Conservation (phyloP, 1,284 basidiomycete species). For the Cystobasidium pallidum region DNA sequence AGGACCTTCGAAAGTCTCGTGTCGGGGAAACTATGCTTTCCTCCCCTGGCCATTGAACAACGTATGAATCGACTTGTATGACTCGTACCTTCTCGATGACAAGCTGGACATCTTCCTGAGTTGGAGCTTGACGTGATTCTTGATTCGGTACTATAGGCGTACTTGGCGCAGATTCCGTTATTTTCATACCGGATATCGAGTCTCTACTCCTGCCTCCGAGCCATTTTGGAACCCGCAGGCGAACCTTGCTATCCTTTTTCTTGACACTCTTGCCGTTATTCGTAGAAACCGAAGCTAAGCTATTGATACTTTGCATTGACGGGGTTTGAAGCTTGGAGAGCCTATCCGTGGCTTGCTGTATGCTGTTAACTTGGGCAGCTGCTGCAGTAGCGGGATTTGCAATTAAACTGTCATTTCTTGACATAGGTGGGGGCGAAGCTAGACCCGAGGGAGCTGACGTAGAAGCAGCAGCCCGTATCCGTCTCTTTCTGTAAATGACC, state of each 20-base stretch:
- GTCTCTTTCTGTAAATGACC: constrained; percentile 27
- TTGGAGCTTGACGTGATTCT: background rate
- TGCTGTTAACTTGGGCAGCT: background rate
- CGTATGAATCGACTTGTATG: constrained; percentile 22
- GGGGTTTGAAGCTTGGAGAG: constrained; percentile 24
- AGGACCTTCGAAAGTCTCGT: constrained; percentile 11
- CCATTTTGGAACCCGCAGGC: constrained; percentile 39
- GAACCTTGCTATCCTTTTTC: constrained; percentile 35
- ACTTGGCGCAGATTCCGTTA: constrained; percentile 32
- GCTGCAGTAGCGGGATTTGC: constrained; percentile 3
- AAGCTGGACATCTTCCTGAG: constrained; percentile 33
- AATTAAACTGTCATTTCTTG: constrained; percentile 7
- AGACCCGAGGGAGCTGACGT: constrained; percentile 25
- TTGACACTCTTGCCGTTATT: constrained; percentile 25
- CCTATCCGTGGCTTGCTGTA: constrained; percentile 13
- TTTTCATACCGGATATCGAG: background rate
- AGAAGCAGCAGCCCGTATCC: background rate
- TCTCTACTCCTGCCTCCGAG: constrained; percentile 21
- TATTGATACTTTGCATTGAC: constrained; percentile 29
- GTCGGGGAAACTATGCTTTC: background rate
- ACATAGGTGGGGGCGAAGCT: background rate
- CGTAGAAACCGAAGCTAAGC: constrained; percentile 17
- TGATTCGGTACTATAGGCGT: constrained; percentile 2
- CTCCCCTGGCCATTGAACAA: constrained; percentile 40
- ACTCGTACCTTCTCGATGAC: constrained; percentile 37